Evolutionary conservation across 768 basidiomycete genomes (phyloP).

Genomic region (Inosperma sp.): DNA sequence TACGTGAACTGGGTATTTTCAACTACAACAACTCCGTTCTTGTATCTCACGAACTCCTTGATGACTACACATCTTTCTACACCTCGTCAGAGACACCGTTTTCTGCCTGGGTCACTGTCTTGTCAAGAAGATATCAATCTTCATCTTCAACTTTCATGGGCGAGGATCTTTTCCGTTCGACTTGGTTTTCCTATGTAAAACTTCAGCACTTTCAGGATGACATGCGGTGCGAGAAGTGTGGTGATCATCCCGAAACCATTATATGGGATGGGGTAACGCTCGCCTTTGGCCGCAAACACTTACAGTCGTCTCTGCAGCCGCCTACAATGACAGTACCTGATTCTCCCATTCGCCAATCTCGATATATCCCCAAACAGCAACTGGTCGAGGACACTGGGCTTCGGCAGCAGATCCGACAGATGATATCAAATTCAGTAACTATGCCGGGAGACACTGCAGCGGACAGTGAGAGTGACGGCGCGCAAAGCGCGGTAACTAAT

Average conservation of each 20-base stretch:
- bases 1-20: conserved; percentile 23
- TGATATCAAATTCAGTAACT: background rate
- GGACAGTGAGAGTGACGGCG: background rate
- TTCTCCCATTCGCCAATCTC: background rate
- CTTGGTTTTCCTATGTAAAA: conserved; percentile 29
- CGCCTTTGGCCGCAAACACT: conserved; percentile 23
- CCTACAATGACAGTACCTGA: conserved; percentile 14
- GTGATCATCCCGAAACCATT: conserved; percentile 19
- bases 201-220: conserved; percentile 18
- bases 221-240: conserved; percentile 24
- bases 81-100: conserved; percentile 27
- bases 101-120: conserved; percentile 16
- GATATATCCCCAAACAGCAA: background rate
- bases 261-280: conserved; percentile 31
- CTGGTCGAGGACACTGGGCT: background rate
- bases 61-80: conserved; percentile 25
- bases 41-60: conserved; percentile 24
- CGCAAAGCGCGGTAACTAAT: background rate
- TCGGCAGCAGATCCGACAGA: background rate
- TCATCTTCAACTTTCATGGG: background rate
- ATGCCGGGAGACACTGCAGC: background rate
- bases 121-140: conserved; percentile 15
- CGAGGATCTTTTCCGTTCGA: background rate
- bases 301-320: conserved; percentile 19
- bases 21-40: conserved; percentile 26